Percentiles rank a stretch among this genome's conserved stretches.
Evolutionary conservation across 345 rosid genomes (phyloP).

Genomic region (Eucalyptus lansdowneana): DNA sequence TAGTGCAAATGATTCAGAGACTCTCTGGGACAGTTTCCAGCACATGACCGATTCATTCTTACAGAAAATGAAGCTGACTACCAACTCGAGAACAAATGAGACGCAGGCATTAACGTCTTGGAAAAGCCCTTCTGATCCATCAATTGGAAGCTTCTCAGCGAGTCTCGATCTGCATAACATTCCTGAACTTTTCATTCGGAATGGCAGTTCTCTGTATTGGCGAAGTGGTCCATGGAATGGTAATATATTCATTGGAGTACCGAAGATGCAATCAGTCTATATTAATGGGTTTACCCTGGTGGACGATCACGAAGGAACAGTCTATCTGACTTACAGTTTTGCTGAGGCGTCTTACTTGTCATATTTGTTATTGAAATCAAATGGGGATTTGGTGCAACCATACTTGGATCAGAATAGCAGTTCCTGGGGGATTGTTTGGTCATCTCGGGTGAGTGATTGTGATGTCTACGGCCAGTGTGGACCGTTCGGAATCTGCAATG

Average conservation of each 20-base stretch:
- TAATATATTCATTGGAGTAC: slow-evolving; percentile 8
- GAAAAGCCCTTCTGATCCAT: slow-evolving; percentile 17
- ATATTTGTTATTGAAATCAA: neutral
- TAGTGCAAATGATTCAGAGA: neutral
- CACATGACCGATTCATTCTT: slow-evolving; percentile 17
- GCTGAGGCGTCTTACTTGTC: neutral
- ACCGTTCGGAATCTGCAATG: neutral
- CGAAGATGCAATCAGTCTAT: neutral
- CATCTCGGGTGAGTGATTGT: neutral
- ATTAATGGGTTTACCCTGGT: slow-evolving; percentile 2
- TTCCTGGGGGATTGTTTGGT: neutral
- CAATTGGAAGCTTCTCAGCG: slow-evolving; percentile 2
- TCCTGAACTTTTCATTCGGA: slow-evolving; percentile 29
- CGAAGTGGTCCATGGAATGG: slow-evolving; percentile 62
- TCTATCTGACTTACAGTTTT: neutral
- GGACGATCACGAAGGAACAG: neutral
- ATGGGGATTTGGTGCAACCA: neutral
- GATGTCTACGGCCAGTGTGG: slow-evolving; percentile 16
- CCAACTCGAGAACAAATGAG: neutral
- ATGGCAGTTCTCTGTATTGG: slow-evolving; percentile 20
- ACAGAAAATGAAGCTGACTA: slow-evolving; percentile 21
- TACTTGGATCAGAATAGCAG: neutral
- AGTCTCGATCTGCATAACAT: slow-evolving; percentile 1
- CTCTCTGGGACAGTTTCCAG: slow-evolving; percentile 50
- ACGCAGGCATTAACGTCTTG: slow-evolving; percentile 9